Base-by-base conservation (phyloP, 345 rosid species). In the Melastoma malabathricum region DNA sequence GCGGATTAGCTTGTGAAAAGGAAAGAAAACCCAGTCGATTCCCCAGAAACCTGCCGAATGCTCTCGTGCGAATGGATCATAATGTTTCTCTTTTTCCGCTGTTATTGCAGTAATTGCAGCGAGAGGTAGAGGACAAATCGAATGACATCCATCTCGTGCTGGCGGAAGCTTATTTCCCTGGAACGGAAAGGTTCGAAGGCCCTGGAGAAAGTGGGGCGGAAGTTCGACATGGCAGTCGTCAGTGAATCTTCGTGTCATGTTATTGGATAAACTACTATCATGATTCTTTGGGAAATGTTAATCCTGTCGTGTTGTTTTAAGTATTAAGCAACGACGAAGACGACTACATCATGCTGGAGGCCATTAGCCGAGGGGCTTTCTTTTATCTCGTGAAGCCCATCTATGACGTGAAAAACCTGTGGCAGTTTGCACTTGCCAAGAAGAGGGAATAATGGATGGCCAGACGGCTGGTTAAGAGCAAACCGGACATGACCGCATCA, bases 351-450 rank as follows among this genome's bases (percentile, higher is more conserved):
- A 61, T 75, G 59, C 18, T 61, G 8, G 78, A 77, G 25, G 39
- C 75, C 47, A 63, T 72, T 44, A 48, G 29, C 10, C 74, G 67
- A 62, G 85, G 81, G 59, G 93, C 81, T 8, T 19, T 6, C 10
- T 59, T 68, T 15, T 65, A 63, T 61, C 63, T 78, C 58, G 48
- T 52, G 51, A 78, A 81, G 57, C 85, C 83, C 41, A 46, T 78
- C 39, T 13, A 45, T 3, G 49, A 72, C 27, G 14, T 75, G 5
- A 58, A 68, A 59, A 23, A 47, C 58, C 73, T 76, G 17, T 76
- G 85, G 83, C 83, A 78, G 63, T 59, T 67, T 51, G 52, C 64
- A 20, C 41, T 41, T 60, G 43, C 46, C 46, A 58, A 49, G 55
- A 64, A 54, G 23, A 55, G 34, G 23, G 51, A 23, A 39, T 34